Evolutionary conservation across 495 filamentous ascomycete genomes (phyloP), one percentile per base, ranked within the genome.

Genomic region (Amphirosellinia nigrospora): DNA sequence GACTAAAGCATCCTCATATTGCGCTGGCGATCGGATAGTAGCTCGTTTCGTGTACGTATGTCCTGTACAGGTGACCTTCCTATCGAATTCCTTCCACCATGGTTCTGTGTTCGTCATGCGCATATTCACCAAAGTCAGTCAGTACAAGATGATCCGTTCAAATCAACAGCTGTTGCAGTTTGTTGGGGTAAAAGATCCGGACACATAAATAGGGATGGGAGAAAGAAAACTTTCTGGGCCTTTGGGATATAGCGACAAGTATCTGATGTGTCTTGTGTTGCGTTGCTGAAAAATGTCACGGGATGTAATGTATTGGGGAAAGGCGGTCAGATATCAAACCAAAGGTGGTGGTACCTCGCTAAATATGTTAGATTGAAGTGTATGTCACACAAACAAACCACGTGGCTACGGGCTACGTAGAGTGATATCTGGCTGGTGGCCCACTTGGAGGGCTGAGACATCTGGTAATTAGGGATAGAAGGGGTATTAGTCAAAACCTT

Each of bases 21-120:
- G 26, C 8, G n/a, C 46, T 21, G 46, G 46, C 23, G 21, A 23
- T 50, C 21, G 10, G 8, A 50, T 23, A 0, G n/a, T 50, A 23
- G 46, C 46, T 13, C n/a, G 21, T 26, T 0, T 11, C 0, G n/a
- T 50, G 46, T 10, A 50, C n/a, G 46, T 50, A 10, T 23, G 46
- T 23, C 2, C 15, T 56, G 34, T 56, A 34, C 26, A 56, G 26
- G 52, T 56, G 52, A 56, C 16, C 28, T 28, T 28, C 28, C 52
- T 28, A 6, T 34, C 9, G 30, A 56, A 34, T 56, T 56, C 52
- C 7, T 56, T 32, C 52, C 52, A 56, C 52, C 28, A 56, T 0
- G 52, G 52, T 56, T 56, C 34, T 56, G 52, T 56, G 28, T 56
- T 56, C 11, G 52, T 56, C 26, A 34, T 56, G 28, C 52, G 52